Base-by-base conservation (phyloP, 192 early-diverging fungal genomes). In the Blastocladiella britannica region DNA sequence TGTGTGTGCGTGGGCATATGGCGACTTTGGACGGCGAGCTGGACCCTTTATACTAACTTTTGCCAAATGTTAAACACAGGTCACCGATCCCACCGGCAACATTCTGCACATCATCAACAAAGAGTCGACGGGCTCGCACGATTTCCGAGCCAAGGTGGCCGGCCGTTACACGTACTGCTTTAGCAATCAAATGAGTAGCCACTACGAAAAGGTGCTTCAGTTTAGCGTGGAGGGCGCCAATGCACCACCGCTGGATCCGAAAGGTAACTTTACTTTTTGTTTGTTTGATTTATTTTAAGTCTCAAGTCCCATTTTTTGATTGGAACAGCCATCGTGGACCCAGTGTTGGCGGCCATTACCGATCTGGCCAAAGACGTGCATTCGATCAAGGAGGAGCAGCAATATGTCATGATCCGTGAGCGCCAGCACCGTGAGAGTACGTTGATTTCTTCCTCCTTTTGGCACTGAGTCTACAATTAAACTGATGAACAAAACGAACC, bases 141-240 rank as follows among this genome's bases (percentile, higher is more conserved):
- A 60, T 64, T 12, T 71, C 64, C 55, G 60, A 20, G 78, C 83
- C 22, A 65, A 68, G 25, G 24, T 51, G 5, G 65, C 67, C 24
- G 86, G 86, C 53, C 67, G 70, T 58, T 74, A 85, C 59, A 70
- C 67, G 12, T 84, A 80, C 65, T 89, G 86, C 68, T 89, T 89
- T 67, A 80, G 75, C 61, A 89, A 89, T 67, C 62, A 69, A 28
- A 75, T 80, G 67, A 78, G 74, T n/a, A 65, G 73, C 25, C 27
- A 73, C 58, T 65, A 72, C 24, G 79, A 77, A 5, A 82, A 82
- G 70, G 58, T 58, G 25, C 56, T 87, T 25, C 65, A 71, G 25
- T 85, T 83, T 63, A 77, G 78, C 58, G 68, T 68, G 25, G 61
- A 71, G 31, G 73, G 73, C 31, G 51, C 72, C 20, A 57, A 72